These are phyloP conservation scores for Plasmodium sp. DNA, from an alignment of 169 alveolate species.

Conservation along the genomic window DNA sequence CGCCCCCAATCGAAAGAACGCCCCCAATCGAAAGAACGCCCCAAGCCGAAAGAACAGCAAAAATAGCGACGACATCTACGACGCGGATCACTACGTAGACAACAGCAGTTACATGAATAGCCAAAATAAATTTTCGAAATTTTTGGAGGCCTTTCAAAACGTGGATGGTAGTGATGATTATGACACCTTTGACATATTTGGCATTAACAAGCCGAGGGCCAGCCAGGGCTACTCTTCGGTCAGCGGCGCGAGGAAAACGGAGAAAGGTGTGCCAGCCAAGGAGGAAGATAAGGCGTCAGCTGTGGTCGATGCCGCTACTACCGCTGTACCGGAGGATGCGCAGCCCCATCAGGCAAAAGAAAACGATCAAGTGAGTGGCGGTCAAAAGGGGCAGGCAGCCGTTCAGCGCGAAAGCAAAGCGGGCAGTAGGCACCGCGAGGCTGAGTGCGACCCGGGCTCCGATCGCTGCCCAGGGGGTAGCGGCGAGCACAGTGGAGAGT, in stretches of 20 bases:
- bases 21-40: too few relatives aligned
- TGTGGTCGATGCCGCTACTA: neutral
- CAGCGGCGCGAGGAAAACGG: neutral
- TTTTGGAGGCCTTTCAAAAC: neutral
- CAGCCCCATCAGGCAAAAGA: neutral
- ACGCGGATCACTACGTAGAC: neutral
- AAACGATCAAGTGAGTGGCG: neutral
- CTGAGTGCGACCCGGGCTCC: neutral
- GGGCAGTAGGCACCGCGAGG: neutral
- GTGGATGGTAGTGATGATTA: conserved; percentile 8
- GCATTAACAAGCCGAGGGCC: conserved; percentile 5
- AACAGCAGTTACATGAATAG: neutral
- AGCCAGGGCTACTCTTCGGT: neutral
- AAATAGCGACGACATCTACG: neutral
- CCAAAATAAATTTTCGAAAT: neutral
- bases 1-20: neutral
- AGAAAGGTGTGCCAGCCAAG: neutral
- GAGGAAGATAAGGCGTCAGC: neutral
- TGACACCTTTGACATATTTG: conserved; percentile 9
- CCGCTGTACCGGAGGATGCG: neutral
- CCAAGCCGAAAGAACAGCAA: neutral
- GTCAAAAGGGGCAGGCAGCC: neutral
- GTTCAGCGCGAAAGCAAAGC: neutral
- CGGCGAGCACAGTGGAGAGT: neutral
- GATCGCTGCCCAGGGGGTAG: neutral